Evolutionary conservation across 257 asterid genomes (phyloP).

Genomic region (Solanum lycopersicoides): DNA sequence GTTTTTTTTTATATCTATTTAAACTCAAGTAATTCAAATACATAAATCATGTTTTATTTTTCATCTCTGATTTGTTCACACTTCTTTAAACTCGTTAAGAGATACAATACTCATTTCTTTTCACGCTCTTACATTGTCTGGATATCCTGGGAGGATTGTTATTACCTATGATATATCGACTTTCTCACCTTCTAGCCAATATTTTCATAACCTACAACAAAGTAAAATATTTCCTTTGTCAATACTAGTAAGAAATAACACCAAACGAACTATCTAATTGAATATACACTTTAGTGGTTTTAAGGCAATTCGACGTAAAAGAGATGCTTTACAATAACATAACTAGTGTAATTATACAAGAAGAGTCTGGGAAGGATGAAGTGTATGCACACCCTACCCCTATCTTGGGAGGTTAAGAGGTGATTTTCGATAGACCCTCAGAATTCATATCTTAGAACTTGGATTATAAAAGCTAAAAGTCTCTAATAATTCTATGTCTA

Average conservation of each 20-base stretch:
- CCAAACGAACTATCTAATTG: not conserved
- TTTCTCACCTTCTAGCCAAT: slow-evolving; percentile 69
- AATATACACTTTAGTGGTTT: not conserved
- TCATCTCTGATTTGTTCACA: no score
- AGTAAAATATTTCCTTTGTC: not conserved
- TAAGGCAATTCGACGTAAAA: not conserved
- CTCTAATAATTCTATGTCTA: not conserved
- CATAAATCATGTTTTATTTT: no score
- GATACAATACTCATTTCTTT: slow-evolving; percentile 61
- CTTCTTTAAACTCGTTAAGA: slow-evolving; percentile 1
- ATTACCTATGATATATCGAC: not conserved
- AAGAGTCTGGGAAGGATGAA: not conserved
- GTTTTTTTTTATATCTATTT: no score
- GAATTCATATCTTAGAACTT: not conserved
- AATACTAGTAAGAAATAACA: not conserved
- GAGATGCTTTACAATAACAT: not conserved
- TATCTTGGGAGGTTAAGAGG: no score
- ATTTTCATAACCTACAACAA: slow-evolving; percentile 44
- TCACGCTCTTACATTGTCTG: slow-evolving; percentile 46
- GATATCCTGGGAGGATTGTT: slow-evolving; percentile 39
- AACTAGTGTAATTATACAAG: no score
- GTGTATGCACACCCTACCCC: not conserved
- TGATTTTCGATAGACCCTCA: no score
- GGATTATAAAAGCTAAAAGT: not conserved
- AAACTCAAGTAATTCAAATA: no score